Conservation (phyloP, 164 flowering plant genomes). For the Cinnamomum chago region DNA sequence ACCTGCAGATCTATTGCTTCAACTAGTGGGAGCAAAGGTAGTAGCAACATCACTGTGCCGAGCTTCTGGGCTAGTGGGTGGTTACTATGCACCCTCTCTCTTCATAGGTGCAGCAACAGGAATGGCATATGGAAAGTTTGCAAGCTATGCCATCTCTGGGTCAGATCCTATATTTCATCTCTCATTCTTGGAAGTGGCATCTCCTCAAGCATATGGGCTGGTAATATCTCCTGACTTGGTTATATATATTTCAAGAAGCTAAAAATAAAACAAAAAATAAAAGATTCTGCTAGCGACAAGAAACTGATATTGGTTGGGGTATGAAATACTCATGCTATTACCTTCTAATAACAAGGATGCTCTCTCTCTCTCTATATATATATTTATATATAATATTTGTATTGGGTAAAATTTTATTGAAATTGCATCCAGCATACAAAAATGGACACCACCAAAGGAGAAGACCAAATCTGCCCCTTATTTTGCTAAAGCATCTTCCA, state of each 20-base stretch:
- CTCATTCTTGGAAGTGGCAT: slow-evolving; percentile 82
- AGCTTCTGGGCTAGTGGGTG: slow-evolving; percentile 93
- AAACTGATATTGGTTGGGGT: not conserved
- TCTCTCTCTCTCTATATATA: not conserved
- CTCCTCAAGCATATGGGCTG: slow-evolving; percentile 98
- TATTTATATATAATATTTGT: too few relatives aligned
- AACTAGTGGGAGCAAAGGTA: slow-evolving; percentile 76
- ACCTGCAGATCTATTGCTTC: slow-evolving; percentile 63
- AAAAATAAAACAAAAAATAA: too few relatives aligned
- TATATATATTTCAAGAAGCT: not conserved
- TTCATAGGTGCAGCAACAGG: slow-evolving; percentile 98
- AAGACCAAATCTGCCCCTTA: too few relatives aligned
- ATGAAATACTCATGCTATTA: not conserved
- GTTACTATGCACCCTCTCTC: slow-evolving; percentile 93
- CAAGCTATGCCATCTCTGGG: slow-evolving; percentile 39
- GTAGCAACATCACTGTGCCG: slow-evolving; percentile 78
- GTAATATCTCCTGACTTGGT: slow-evolving; percentile 34
- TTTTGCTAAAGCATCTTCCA: too few relatives aligned
- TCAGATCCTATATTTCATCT: slow-evolving; percentile 51
- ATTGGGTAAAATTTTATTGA: too few relatives aligned
- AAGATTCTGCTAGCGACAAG: not conserved
- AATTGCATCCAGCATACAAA: too few relatives aligned
- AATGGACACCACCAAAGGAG: too few relatives aligned
- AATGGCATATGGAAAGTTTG: slow-evolving; percentile 86
- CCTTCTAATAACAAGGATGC: not conserved